phyloP scores from a whole-genome alignment of 306 rosid genomes.

The Corylus heterophylla region DNA sequence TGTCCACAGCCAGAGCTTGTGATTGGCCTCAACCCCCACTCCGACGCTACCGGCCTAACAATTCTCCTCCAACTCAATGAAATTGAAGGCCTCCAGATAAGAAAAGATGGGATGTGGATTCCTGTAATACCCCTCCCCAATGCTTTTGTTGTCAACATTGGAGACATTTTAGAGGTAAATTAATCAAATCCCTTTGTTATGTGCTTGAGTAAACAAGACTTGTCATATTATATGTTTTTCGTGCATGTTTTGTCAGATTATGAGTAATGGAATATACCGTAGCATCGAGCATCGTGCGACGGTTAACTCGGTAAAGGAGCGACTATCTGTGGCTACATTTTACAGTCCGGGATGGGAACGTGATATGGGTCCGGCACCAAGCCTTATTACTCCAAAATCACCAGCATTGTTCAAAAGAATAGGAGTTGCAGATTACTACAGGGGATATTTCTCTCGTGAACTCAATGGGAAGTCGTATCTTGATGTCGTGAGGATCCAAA shows the following conservation, averaged over 20 bases:
- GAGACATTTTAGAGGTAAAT: conserved; percentile 41
- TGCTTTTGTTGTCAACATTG: conserved; percentile 38
- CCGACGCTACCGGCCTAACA: conserved; percentile 31
- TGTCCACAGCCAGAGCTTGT: conserved; percentile 43
- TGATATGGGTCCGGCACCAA: conserved; percentile 36
- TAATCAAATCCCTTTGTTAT: no score
- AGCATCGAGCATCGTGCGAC: conserved; percentile 37
- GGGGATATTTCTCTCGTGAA: neutral
- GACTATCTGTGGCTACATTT: conserved; percentile 37
- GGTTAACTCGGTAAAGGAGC: conserved; percentile 25
- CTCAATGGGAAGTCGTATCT: conserved; percentile 1
- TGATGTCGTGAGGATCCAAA: neutral
- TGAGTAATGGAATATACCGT: conserved; percentile 30
- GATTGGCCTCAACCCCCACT: conserved; percentile 36
- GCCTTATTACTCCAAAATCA: conserved; percentile 21
- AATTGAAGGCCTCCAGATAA: conserved; percentile 38
- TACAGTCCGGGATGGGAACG: conserved; percentile 23
- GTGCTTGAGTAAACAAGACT: no score
- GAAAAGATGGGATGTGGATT: conserved; percentile 34
- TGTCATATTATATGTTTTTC: neutral
- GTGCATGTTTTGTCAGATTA: neutral
- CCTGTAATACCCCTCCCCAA: conserved; percentile 30
- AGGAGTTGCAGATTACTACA: conserved; percentile 20
- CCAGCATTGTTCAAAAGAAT: conserved; percentile 32
- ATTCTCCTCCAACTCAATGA: conserved; percentile 42